Evolutionary conservation across 768 basidiomycete species (phyloP).

Genomic region (Trametes cubensis): DNA sequence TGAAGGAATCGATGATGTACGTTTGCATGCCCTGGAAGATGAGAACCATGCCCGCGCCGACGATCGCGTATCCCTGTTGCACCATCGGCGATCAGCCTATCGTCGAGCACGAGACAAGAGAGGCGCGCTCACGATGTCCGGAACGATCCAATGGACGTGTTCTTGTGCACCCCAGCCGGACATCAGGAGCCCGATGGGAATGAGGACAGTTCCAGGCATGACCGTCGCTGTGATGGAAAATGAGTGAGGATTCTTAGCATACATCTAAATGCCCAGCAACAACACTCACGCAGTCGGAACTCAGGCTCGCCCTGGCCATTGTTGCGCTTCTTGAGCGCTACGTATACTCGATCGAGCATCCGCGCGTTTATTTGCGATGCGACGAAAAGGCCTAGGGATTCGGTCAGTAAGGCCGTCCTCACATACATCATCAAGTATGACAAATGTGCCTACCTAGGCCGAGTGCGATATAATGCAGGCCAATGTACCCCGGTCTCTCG

Average conservation of each 20-base stretch:
- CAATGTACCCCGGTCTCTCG: constrained; percentile 57
- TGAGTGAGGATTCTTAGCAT: neutral
- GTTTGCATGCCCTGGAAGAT: constrained; percentile 65
- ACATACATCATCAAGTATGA: neutral
- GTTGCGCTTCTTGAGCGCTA: constrained; percentile 53
- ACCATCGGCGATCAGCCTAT: constrained; percentile 3
- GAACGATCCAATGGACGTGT: constrained; percentile 66
- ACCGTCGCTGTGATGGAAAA: constrained; percentile 48
- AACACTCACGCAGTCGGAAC: constrained; percentile 48
- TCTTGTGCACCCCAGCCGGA: constrained; percentile 68
- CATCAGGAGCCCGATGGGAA: constrained; percentile 72
- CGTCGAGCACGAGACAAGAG: neutral
- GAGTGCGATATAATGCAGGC: constrained; percentile 72
- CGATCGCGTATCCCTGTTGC: constrained; percentile 54
- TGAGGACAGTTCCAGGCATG: constrained; percentile 56
- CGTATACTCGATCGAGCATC: constrained; percentile 59
- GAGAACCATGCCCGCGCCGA: constrained; percentile 63
- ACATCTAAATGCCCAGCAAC: neutral
- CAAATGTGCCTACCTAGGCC: constrained; percentile 49
- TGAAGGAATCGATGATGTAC: constrained; percentile 70
- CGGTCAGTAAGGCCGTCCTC: neutral
- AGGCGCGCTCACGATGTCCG: constrained; percentile 55
- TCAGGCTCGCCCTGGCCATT: constrained; percentile 58
- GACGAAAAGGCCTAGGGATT: constrained; percentile 30
- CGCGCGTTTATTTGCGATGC: constrained; percentile 58